These are phyloP conservation scores for Brasenia schreberi DNA, from an alignment of 164 flowering plant genomes.

Conservation along the genomic window DNA sequence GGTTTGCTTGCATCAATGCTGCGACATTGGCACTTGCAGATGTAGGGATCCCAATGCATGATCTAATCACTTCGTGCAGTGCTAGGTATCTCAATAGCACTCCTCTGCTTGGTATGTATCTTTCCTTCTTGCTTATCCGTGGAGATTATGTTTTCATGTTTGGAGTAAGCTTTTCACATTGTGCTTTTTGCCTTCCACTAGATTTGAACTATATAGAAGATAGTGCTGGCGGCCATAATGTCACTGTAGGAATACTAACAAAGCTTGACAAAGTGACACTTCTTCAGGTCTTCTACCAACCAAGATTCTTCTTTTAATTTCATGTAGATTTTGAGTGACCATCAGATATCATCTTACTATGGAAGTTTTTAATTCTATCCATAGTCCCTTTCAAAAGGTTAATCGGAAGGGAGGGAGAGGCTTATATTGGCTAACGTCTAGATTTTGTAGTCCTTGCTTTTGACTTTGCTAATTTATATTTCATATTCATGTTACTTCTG, in stretches of 20 bases:
- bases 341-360: neutral
- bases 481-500: neutral
- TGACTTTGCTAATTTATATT: neutral
- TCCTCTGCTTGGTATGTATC: constrained; percentile 66
- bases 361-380: neutral
- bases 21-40: constrained; percentile 97
- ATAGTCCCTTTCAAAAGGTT: neutral
- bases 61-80: constrained; percentile 85
- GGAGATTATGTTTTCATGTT: neutral
- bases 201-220: constrained; percentile 90
- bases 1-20: constrained; percentile 98
- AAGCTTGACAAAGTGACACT: constrained; percentile 83
- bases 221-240: constrained; percentile 97
- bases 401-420: neutral
- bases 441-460: neutral
- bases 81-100: constrained; percentile 89
- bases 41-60: constrained; percentile 98
- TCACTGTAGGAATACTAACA: constrained; percentile 73
- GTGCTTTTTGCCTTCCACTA: constrained; percentile 11
- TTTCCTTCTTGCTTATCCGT: neutral
- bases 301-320: too few relatives aligned
- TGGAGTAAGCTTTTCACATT: neutral
- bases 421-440: neutral
- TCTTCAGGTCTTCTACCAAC: constrained; percentile 54
- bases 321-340: neutral